Evolutionary conservation across 192 early-diverging fungal species (phyloP), one percentile per base, ranked within the genome.

Genomic region (Umbelopsis ramanniana): DNA sequence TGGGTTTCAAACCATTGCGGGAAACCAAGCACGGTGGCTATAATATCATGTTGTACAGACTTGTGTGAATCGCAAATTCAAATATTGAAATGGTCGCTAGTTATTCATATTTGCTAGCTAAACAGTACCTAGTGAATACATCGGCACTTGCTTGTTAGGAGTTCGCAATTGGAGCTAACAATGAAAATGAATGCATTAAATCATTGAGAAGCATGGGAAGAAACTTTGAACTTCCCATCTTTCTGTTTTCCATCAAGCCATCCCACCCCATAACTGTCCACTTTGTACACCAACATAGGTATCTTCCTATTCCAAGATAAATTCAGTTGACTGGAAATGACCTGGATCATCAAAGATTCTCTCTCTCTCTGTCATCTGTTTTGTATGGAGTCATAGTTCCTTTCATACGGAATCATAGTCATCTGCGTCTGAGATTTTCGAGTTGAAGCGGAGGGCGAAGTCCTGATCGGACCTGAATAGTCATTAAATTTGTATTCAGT

Each of bases 1-100:
- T 63, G 57, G 57, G 57, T 35, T 63, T 63, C 57, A 63, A 63
- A 63, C 57, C 57, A 37, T 63, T 63, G 57, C 57, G 57, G 57
- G 57, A 63, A 63, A 63, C 33, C 17, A 26, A 63, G 57, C 57
- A 63, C 57, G 57, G 57, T 63, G 57, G 57, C 26, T 35, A 19
- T 37, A 38, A 12, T 37, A 63, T 63, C 57, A 63, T 63, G 57
- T 63, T n/a, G 57, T 35, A 63, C 57, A 63, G 57, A 63, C 33
- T 38, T 63, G 15, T 29, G 57, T 63, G 57, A 33, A 63, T 63
- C 57, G 12, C 26, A 35, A 29, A 17, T 29, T 14, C 17, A 35
- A 35, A 43, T 11, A 43, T 43, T 5, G 14, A 19, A 5, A 8
- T 10, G 19, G 15, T 63, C 19, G 33, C 15, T 37, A n/a, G 17